Evolutionary conservation across 208 protist genomes (phyloP), one percentile per base, ranked within the genome.

Genomic region (Trypanosomatidae sp.): DNA sequence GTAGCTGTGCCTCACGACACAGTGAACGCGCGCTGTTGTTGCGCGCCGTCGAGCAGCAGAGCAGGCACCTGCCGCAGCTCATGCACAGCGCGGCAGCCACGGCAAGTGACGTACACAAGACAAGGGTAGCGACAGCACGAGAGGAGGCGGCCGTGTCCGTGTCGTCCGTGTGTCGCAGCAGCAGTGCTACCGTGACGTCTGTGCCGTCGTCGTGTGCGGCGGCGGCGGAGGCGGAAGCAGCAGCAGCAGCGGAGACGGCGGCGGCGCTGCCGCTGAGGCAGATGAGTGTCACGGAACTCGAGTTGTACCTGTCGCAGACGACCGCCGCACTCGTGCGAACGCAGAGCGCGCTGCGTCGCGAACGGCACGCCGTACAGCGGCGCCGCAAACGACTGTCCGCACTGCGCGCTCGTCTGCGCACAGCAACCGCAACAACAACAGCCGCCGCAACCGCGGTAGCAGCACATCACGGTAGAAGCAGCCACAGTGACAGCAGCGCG

Each of bases 281-380:
- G 6, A 84, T 88, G 79, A 74, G 58, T 10, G 53, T 63, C 16
- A 80, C 75, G 19, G 81, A 91, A 55, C 53, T 91, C 7, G 70
- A 81, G 56, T 46, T 81, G 41, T 91, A 85, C 47, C 64, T 84
- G 33, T 52, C 61, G 25, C 64, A 79, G 39, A 64, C 57, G 3
- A 71, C 77, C 2, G 67, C 70, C 2, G 44, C 38, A 32, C 55
- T 87, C 3, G 53, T 62, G 18, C 32, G 44, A 23, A 49, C 71
- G 39, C 74, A 85, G 43, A 52, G 48, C 0, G 66, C 69, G 10
- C 58, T 91, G 15, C 55, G 65, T 23, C 64, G 66, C 11, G 61
- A 83, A 59, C 60, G 71, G 20, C 59, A 66, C 15, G 2, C 63
- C 32, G 52, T 54, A 6, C 76, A 80, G 43, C 66, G 60, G 33